Evolutionary conservation across 345 rosid species (phyloP).

Genomic region (Brassica carinata): DNA sequence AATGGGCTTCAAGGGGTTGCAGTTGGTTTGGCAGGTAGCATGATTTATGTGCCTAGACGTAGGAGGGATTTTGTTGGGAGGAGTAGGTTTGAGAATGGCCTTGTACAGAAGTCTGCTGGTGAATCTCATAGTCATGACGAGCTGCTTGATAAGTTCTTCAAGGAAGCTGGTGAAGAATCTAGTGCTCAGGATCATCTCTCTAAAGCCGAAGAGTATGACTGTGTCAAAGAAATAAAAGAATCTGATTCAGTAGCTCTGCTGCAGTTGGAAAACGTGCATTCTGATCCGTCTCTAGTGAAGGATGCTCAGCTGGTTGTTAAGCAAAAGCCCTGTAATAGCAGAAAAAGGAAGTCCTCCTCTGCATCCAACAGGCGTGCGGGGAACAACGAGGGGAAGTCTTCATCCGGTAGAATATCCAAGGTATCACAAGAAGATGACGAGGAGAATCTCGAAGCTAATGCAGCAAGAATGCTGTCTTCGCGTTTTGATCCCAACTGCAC

Average conservation of each 20-base stretch:
- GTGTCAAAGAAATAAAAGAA: conserved; percentile 44
- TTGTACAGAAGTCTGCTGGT: conserved; percentile 44
- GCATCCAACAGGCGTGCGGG: not conserved
- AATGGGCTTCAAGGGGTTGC: too few species aligned
- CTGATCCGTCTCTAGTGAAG: conserved; percentile 39
- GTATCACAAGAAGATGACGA: conserved; percentile 68
- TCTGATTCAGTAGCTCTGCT: conserved; percentile 36
- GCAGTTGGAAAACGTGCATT: conserved; percentile 49
- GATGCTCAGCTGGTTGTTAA: conserved; percentile 41
- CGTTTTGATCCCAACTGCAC: conserved; percentile 89
- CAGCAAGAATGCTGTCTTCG: conserved; percentile 94
- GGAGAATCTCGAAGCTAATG: conserved; percentile 96
- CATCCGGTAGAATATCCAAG: conserved; percentile 44
- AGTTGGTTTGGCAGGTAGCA: conserved; percentile 55
- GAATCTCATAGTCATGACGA: conserved; percentile 43
- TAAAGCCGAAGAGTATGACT: conserved; percentile 47
- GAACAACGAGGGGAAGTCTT: conserved; percentile 44
- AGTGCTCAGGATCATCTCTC: conserved; percentile 38
- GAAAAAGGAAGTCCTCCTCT: conserved; percentile 56
- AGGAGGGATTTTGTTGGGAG: conserved; percentile 82
- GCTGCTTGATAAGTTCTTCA: conserved; percentile 40
- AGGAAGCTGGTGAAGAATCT: conserved; percentile 44
- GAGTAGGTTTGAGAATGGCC: conserved; percentile 58
- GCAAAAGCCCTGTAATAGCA: conserved; percentile 46
- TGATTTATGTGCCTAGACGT: conserved; percentile 68